Percentiles rank a stretch among this genome's conserved stretches.
These are phyloP conservation scores for Trifolium pratense DNA, from an alignment of 306 rosid genomes.

Conservation along the genomic window DNA sequence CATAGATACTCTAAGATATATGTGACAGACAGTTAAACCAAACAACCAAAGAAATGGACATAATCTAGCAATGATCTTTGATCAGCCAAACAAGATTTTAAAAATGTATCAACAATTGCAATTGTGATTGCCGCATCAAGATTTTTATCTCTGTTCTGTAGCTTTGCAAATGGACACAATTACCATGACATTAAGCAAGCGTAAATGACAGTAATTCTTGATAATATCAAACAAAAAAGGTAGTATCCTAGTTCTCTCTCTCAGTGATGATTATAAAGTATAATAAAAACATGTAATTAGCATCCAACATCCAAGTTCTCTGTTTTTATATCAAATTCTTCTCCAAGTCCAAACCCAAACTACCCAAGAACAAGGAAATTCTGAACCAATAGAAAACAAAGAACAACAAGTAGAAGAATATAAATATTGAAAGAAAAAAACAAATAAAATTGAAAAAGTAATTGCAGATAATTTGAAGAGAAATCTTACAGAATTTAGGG, in stretches of 20 bases:
- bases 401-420: neutral
- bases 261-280: neutral
- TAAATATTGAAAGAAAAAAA: neutral
- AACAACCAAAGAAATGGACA: constrained; percentile 9
- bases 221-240: neutral
- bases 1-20: constrained; percentile 16
- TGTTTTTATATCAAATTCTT: neutral
- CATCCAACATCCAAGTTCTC: neutral
- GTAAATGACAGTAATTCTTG: neutral
- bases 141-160: neutral
- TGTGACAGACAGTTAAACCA: constrained; percentile 8
- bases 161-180: neutral
- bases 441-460: neutral
- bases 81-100: neutral
- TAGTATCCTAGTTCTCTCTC: constrained; percentile 23
- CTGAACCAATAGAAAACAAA: constrained; percentile 9
- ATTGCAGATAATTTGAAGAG: neutral
- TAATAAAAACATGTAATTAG: neutral
- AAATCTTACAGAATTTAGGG: constrained; percentile 34
- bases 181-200: neutral
- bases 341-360: neutral
- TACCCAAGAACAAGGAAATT: neutral
- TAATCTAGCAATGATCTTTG: constrained; percentile 14
- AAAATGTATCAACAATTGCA: neutral
- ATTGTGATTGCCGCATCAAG: neutral